A percentile compares a stretch with the other conserved stretches of the same genome.
These are phyloP conservation scores for Chlorella sorokiniana DNA, from an alignment of 139 green algal species.

Conservation along the genomic window DNA sequence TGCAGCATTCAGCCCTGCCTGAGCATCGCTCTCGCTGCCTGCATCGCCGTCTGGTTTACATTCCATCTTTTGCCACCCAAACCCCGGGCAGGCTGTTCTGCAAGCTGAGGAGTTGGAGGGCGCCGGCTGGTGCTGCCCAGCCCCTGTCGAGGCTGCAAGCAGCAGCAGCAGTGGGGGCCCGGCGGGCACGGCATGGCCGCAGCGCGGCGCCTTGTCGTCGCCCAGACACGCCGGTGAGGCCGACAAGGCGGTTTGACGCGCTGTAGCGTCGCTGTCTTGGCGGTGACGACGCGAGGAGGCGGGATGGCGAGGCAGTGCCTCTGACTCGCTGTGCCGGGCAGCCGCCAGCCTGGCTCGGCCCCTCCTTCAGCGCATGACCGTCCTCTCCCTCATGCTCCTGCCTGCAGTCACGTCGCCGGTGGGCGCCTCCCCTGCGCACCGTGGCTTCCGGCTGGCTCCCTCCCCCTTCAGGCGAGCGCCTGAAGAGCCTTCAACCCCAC, in stretches of 20 bases:
- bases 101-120: background rate
- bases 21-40: background rate
- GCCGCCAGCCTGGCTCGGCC: background rate
- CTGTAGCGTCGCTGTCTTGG: too few relatives aligned
- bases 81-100: background rate
- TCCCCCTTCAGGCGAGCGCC: conserved; percentile 21
- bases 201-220: background rate
- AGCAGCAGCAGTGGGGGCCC: too few relatives aligned
- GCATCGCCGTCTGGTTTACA: too few relatives aligned
- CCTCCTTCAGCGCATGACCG: background rate
- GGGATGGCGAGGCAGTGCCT: too few relatives aligned
- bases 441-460: conserved; percentile 24
- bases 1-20: too few relatives aligned
- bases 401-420: conserved; percentile 3
- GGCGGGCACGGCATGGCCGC: too few relatives aligned
- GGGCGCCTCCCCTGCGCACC: background rate
- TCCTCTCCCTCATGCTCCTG: background rate
- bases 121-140: background rate
- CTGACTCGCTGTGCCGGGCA: too few relatives aligned
- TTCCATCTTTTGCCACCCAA: background rate
- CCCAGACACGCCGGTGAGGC: background rate
- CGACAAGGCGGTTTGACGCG: background rate
- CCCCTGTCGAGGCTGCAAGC: background rate
- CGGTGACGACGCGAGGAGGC: too few relatives aligned
- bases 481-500: background rate